phyloP scores from a whole-genome alignment of 768 basidiomycete genomes.

The Sarcodon aspratus region DNA sequence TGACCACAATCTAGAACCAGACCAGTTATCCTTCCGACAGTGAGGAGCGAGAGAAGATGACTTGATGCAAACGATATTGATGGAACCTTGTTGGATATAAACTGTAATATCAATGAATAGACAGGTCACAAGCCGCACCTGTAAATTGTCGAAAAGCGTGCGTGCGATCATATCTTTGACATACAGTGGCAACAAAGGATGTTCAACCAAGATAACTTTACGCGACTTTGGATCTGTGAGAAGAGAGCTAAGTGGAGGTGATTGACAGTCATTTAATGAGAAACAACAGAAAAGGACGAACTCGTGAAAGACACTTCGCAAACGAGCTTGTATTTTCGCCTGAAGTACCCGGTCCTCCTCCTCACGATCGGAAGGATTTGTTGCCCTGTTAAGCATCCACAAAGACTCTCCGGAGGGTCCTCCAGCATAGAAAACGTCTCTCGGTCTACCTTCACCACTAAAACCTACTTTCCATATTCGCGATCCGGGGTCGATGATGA shows the following conservation, averaged over 20 bases:
- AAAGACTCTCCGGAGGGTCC: slow-evolving; percentile 30
- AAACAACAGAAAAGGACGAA: slow-evolving; percentile 26
- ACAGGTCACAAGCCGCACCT: slow-evolving; percentile 33
- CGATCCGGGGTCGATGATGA: slow-evolving; percentile 92
- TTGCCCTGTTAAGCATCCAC: slow-evolving; percentile 51
- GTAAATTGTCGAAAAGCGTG: slow-evolving; percentile 81
- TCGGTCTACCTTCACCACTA: slow-evolving; percentile 86
- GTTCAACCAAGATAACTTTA: slow-evolving; percentile 89
- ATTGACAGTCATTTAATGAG: slow-evolving; percentile 8
- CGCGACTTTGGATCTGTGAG: slow-evolving; percentile 92
- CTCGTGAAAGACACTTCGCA: slow-evolving; percentile 81
- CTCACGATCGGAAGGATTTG: slow-evolving; percentile 40
- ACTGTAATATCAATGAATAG: neutral
- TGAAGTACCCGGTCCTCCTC: slow-evolving; percentile 72
- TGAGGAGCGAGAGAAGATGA: slow-evolving; percentile 74
- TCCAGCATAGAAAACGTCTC: slow-evolving; percentile 72
- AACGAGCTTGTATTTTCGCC: slow-evolving; percentile 50
- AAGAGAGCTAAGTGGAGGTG: slow-evolving; percentile 50
- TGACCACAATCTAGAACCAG: slow-evolving; percentile 91
- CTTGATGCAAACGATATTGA: slow-evolving; percentile 90
- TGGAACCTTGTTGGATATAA: slow-evolving; percentile 50
- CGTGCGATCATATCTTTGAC: slow-evolving; percentile 85
- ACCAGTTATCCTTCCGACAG: slow-evolving; percentile 84
- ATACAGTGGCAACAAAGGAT: slow-evolving; percentile 73
- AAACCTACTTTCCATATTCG: slow-evolving; percentile 96